Evolutionary conservation across 2,329 filamentous ascomycete species (phyloP), one percentile per base, ranked within the genome.

Genomic region (Colletotrichum spaethianum): DNA sequence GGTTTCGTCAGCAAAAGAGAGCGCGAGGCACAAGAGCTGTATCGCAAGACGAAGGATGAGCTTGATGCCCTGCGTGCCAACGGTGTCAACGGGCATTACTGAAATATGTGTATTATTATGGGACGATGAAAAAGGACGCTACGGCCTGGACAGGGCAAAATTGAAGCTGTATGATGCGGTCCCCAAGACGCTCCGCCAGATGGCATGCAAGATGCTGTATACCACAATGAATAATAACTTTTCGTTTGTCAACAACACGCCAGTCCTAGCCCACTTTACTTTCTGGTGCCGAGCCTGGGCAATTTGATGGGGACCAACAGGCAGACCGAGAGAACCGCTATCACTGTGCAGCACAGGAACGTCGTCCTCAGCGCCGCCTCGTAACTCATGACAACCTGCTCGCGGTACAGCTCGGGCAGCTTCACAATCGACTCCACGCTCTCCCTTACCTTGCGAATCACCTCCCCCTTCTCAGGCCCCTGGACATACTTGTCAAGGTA

Each of bases 21-120:
- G 85, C 88, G 95, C 70, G 94, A 98, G 83, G 95, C 94, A 8
- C 96, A 99, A 83, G 95, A 98, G 75, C 81, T 93, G 77, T 99
- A 96, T 80, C 89, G 93, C 76, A 85, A 84, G 74, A 89, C 91
- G 71, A 94, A 89, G 82, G 94, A 95, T 57, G 96, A 98, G 85
- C 81, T 98, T 75, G 90, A 92, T 59, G 85, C 83, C 65, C 83
- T 97, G 75, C 81, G 78, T 48, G 77, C 79, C 48, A 79, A 80
- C 57, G 79, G 79, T 48, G 76, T 77, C 20, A 79, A 80, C 23
- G 70, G 67, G 20, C 62, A 61, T 56, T 61, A 71, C 28, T 66
- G 44, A 44, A 55, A 40, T 7, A 44, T 38, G 36, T 48, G 59
- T 69, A 68, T 20, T 59, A 57, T 16, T 53, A 69, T 44, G 38